Conservation (phyloP, 768 basidiomycete genomes). For the Calvatia gigantea region DNA sequence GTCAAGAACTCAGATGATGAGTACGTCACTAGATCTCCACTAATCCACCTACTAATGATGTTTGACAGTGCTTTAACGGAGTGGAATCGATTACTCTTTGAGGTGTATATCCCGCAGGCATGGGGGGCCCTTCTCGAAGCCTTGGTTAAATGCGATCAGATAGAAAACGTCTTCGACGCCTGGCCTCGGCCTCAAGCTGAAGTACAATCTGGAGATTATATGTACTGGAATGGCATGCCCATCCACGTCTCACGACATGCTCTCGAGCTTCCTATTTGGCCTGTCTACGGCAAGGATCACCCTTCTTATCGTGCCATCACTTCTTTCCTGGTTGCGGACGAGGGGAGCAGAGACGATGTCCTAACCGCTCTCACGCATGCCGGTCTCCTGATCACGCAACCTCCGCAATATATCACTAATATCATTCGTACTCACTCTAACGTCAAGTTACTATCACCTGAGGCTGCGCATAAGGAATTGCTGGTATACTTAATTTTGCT, state of each 20-base stretch:
- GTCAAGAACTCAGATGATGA: slow-evolving; percentile 35
- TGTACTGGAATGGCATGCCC: slow-evolving; percentile 35
- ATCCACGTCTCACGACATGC: slow-evolving; percentile 24
- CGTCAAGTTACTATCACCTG: background rate
- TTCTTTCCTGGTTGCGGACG: slow-evolving; percentile 24
- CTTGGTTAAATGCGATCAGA: slow-evolving; percentile 20
- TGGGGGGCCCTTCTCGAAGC: slow-evolving; percentile 35
- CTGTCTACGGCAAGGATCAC: slow-evolving; percentile 20
- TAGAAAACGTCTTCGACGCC: slow-evolving; percentile 29
- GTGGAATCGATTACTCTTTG: slow-evolving; percentile 48
- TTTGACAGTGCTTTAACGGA: slow-evolving; percentile 35
- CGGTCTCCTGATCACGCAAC: slow-evolving; percentile 31
- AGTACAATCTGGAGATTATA: slow-evolving; percentile 33
- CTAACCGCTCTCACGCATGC: slow-evolving; percentile 27
- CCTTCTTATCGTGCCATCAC: slow-evolving; percentile 2
- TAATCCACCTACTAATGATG: background rate
- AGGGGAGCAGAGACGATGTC: slow-evolving; percentile 6
- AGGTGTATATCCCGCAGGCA: slow-evolving; percentile 38
- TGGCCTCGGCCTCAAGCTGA: slow-evolving; percentile 36
- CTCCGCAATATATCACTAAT: slow-evolving; percentile 30
- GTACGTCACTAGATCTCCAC: slow-evolving; percentile 24
- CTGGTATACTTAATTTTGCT: background rate
- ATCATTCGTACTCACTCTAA: slow-evolving; percentile 17
- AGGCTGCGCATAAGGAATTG: background rate
- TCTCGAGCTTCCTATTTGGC: slow-evolving; percentile 31